Evolutionary conservation across 208 protist genomes (phyloP).

Genomic region (Leishmania guyanensis): DNA sequence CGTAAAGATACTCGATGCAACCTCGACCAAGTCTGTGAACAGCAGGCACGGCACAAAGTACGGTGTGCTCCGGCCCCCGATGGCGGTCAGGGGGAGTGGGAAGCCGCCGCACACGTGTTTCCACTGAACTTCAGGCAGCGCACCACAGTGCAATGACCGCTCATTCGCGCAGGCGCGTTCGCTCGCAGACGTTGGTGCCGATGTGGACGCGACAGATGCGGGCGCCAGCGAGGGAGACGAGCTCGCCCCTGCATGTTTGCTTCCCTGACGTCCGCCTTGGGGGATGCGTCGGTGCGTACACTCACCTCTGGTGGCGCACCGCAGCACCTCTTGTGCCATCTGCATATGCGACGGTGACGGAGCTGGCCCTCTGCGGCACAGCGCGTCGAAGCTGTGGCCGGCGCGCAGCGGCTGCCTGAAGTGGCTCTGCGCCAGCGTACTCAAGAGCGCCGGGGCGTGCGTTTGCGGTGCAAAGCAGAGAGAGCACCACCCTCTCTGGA

Average conservation of each 20-base stretch:
- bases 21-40: conserved; percentile 18
- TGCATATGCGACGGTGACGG: conserved; percentile 24
- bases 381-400: conserved; percentile 42
- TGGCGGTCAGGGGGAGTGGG: conserved; percentile 22
- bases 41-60: conserved; percentile 42
- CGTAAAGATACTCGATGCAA: background rate
- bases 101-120: conserved; percentile 35
- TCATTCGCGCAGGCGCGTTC: background rate
- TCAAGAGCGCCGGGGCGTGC: conserved; percentile 28
- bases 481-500: conserved; percentile 9
- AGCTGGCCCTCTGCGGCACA: conserved; percentile 26
- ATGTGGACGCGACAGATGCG: background rate
- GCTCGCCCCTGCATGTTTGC: background rate
- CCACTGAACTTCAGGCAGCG: background rate
- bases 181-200: background rate
- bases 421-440: conserved; percentile 17
- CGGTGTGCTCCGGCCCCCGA: conserved; percentile 26
- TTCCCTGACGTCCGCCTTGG: background rate
- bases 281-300: background rate
- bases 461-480: conserved; percentile 33
- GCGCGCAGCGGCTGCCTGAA: conserved; percentile 18
- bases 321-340: conserved; percentile 18
- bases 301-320: background rate
- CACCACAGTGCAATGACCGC: background rate
- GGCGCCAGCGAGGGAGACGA: background rate